phyloP scores from a whole-genome alignment of 2,329 filamentous ascomycete species.

The Alternaria arbusti region DNA sequence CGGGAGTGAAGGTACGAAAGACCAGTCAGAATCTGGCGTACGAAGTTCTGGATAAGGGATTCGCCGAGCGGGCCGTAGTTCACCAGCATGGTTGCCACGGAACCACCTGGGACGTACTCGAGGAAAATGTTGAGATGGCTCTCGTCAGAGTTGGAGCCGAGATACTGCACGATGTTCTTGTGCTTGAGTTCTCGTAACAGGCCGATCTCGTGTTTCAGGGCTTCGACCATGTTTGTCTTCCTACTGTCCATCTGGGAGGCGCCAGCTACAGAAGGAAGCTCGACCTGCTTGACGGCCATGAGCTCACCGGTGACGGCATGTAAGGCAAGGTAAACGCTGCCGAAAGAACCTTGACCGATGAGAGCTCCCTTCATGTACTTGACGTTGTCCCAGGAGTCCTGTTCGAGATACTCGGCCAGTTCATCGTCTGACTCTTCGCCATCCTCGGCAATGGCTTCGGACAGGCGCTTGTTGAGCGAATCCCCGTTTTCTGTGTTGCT shows the following conservation, averaged over 20 bases:
- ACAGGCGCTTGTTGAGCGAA: slow-evolving; percentile 82
- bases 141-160: slow-evolving; percentile 90
- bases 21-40: slow-evolving; percentile 91
- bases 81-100: slow-evolving; percentile 97
- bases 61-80: slow-evolving; percentile 96
- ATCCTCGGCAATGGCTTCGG: slow-evolving; percentile 84
- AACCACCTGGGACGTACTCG: slow-evolving; percentile 96
- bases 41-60: slow-evolving; percentile 92
- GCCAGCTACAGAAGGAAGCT: slow-evolving; percentile 81
- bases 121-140: slow-evolving; percentile 99
- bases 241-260: slow-evolving; percentile 76
- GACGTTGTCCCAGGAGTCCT: slow-evolving; percentile 93
- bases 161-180: slow-evolving; percentile 96
- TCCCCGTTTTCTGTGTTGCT: slow-evolving; percentile 64
- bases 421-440: slow-evolving; percentile 92
- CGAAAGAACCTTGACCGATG: slow-evolving; percentile 96
- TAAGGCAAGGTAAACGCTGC: slow-evolving; percentile 91
- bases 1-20: slow-evolving; percentile 91
- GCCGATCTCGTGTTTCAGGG: slow-evolving; percentile 94
- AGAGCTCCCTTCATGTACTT: slow-evolving; percentile 99
- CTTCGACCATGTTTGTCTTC: slow-evolving; percentile 98
- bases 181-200: slow-evolving; percentile 93
- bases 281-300: slow-evolving; percentile 97
- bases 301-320: slow-evolving; percentile 97
- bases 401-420: slow-evolving; percentile 85